phyloP scores from a whole-genome alignment of 345 rosid species.

The Psidium friedrichsthalianum region DNA sequence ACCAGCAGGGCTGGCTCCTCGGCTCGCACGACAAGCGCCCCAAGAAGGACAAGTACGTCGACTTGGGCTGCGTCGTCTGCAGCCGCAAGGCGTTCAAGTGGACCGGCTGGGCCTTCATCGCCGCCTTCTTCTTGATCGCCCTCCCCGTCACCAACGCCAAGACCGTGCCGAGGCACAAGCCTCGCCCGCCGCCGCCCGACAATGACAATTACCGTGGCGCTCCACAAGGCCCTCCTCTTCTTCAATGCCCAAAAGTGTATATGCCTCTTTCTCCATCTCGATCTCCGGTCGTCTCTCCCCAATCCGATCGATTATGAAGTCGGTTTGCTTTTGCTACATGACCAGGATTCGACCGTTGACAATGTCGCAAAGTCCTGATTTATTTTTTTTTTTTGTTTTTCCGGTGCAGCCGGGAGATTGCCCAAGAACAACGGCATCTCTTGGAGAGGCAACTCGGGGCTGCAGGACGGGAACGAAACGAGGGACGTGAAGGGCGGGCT shows the following conservation, averaged over 20 bases:
- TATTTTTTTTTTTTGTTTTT: background rate
- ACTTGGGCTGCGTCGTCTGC: conserved; percentile 62
- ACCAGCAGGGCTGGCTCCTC: conserved; percentile 88
- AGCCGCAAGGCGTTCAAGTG: conserved; percentile 43
- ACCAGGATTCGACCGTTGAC: background rate
- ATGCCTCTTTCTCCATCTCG: background rate
- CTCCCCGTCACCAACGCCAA: conserved; percentile 52
- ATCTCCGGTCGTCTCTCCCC: background rate
- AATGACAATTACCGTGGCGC: conserved; percentile 65
- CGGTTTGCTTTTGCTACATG: too few relatives aligned
- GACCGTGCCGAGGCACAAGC: conserved; percentile 45
- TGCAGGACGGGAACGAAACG: conserved; percentile 35
- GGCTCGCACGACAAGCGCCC: conserved; percentile 28
- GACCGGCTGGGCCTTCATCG: conserved; percentile 23
- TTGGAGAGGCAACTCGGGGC: conserved; percentile 76
- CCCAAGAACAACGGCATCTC: conserved; percentile 50
- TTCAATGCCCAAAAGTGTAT: conserved; percentile 89
- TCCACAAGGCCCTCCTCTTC: conserved; percentile 70
- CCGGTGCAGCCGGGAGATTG: conserved; percentile 55
- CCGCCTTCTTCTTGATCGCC: conserved; percentile 46
- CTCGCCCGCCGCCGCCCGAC: conserved; percentile 47
- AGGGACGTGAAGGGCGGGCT: conserved; percentile 41
- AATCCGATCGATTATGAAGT: background rate
- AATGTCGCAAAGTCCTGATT: background rate
- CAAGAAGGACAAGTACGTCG: conserved; percentile 58